Base-by-base conservation (phyloP, 352 stramenopile species). In the Phytophthora rubi region DNA sequence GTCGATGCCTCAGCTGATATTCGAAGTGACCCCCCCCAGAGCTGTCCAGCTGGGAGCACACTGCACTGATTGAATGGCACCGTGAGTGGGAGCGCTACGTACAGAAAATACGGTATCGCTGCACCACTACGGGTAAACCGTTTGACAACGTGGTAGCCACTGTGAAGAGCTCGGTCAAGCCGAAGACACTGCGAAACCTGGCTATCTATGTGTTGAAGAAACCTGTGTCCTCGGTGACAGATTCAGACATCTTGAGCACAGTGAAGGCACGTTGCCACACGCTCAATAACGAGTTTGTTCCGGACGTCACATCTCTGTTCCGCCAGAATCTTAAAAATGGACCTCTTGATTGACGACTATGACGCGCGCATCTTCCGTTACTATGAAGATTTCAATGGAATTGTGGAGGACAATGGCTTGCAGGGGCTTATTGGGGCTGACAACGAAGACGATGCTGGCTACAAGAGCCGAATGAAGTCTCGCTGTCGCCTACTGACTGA, bases 401-500 rank as follows among this genome's bases (percentile, higher is more conserved):
- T 26, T 26, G 23, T 26, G 23, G 23, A 26, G 10, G 33, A 39
- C 33, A 39, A 39, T 39, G 33, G 33, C 10, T 3, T 39, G 10
- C 33, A 68, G 8, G 54, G 35, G 2, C 48, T 62, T 26, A 26
- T 26, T 26, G 23, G 23, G 12, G 53, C 62, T 4, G 33, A 13
- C 32, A 61, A 55, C 15, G 53, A 45, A 2, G 28, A 26, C 55
- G 59, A 52, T n/a, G 33, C 39, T 13, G 39, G 15, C 37, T 59
- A 59, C 10, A 39, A 28, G 21, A 52, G 54, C 35, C 16, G 54
- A 52, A 49, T 53, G 39, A 53, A 61, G 21, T 18, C 54, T 52
- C 54, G 54, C 12, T 61, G 54, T 6, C 54, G 54, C 13, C n/a
- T 53, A 26, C 15, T 61, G 37, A 23, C 39, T 52, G 54, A 61